Evolutionary conservation across 306 rosid species (phyloP).

Genomic region (Delonix regia): DNA sequence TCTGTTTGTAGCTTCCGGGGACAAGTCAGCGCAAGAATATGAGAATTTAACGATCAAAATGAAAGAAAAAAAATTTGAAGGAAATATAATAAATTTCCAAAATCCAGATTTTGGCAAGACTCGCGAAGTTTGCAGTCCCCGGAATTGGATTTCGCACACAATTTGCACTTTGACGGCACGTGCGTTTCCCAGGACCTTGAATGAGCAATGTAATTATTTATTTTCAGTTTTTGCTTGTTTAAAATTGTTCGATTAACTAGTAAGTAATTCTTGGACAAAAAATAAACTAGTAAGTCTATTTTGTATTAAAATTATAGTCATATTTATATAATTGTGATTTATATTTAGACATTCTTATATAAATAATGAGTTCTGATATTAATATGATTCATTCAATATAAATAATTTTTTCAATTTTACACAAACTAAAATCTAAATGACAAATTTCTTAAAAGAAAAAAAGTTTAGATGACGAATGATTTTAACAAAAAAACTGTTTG

Average conservation of each 20-base stretch:
- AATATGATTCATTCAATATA: no score
- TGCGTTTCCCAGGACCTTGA: neutral
- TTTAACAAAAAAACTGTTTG: no score
- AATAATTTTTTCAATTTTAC: no score
- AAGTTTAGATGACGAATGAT: no score
- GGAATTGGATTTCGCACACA: neutral
- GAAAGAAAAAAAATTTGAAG: neutral
- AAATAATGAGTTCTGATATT: no score
- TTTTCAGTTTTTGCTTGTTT: neutral
- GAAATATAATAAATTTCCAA: neutral
- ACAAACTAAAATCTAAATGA: no score
- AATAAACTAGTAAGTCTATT: no score
- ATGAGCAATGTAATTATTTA: neutral
- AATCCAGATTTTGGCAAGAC: neutral
- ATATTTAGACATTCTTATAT: no score
- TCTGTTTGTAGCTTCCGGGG: conserved; percentile 2
- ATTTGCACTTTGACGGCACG: conserved; percentile 1
- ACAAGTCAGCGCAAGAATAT: neutral
- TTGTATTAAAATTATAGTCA: no score
- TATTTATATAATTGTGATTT: no score
- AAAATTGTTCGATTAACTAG: neutral
- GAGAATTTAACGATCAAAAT: neutral
- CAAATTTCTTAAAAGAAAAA: no score
- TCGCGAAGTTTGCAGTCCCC: neutral
- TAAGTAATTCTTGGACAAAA: neutral